Evolutionary conservation across 2,329 filamentous ascomycete species (phyloP), one percentile per base, ranked within the genome.

Genomic region (Neopestalotiopsis clavispora): DNA sequence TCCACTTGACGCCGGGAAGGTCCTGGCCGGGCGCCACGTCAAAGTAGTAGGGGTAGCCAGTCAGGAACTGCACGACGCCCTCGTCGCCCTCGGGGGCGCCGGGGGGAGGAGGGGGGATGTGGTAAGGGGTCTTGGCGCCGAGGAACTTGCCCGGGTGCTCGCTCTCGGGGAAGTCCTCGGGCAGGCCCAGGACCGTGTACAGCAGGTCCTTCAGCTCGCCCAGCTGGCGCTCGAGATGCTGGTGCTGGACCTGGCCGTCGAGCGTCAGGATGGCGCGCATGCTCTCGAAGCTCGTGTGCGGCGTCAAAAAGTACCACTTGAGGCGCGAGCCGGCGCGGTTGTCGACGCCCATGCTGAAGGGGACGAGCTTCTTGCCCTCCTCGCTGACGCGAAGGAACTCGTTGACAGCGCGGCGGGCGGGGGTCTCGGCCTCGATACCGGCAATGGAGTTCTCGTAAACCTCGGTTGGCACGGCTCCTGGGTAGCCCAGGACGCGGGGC

Each of bases 1-100:
- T 75, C 56, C 74, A 66, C 68, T 75, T 76, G 66, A 77, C 66
- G 20, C 74, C 72, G 1, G 75, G 75, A 1, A 68, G 23, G 1
- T 49, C 23, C 0, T 32, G 65, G 64, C 67, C 65, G 4, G 65
- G 67, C 28, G 69, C 67, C 40, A 71, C 65, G 40, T 71, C 67
- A 49, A 71, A 69, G 65, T 63, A 71, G 69, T 71, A 71, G 17
- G 45, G 40, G 61, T 67, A 71, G 20, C 67, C 69, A 0, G 20
- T n/a, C 23, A 30, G 30, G 20, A 34, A n/a, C 23, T 30, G 20
- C 10, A 34, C 59, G 9, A 61, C 10, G 59, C 32, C 28, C 45
- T 52, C 45, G 45, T 38, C 59, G n/a, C 66, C 52, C 23, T 69
- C 69, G 58, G 69, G 61, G 49, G 65, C 68, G 38, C 56, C 65